These are phyloP conservation scores for Glycine tomentella DNA, from an alignment of 306 rosid genomes.

Conservation along the genomic window DNA sequence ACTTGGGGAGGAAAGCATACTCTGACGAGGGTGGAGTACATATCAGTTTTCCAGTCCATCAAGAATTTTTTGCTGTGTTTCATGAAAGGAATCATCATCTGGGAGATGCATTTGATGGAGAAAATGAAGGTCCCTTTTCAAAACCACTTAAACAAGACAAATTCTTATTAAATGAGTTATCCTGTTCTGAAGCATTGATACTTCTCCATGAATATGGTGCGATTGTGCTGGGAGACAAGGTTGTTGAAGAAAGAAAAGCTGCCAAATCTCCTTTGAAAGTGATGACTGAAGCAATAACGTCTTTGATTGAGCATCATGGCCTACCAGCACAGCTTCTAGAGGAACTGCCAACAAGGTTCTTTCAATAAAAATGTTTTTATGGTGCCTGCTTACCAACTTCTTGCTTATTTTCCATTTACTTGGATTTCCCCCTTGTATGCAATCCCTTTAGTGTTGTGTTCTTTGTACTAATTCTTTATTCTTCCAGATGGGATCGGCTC, in stretches of 20 bases:
- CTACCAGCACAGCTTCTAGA: slow-evolving; percentile 66
- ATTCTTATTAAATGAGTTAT: slow-evolving; percentile 50
- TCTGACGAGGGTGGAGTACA: slow-evolving; percentile 67
- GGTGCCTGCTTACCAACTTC: slow-evolving; percentile 22
- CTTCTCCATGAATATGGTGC: slow-evolving; percentile 74
- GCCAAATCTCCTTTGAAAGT: slow-evolving; percentile 74
- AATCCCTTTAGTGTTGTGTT: slow-evolving; percentile 35
- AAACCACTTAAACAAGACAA: slow-evolving; percentile 50
- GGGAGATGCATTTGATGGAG: slow-evolving; percentile 50
- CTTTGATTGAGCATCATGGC: slow-evolving; percentile 69
- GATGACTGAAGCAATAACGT: slow-evolving; percentile 71
- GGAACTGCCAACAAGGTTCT: slow-evolving; percentile 89
- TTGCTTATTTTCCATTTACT: slow-evolving; percentile 47
- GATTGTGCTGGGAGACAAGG: slow-evolving; percentile 59
- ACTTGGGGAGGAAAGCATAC: slow-evolving; percentile 74
- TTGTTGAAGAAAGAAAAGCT: slow-evolving; percentile 63
- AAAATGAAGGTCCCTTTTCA: slow-evolving; percentile 47
- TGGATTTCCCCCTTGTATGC: slow-evolving; percentile 13
- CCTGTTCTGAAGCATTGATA: slow-evolving; percentile 60
- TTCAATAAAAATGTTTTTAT: slow-evolving; percentile 34
- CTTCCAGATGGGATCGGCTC: slow-evolving; percentile 82
- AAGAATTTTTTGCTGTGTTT: slow-evolving; percentile 56
- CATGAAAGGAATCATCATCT: slow-evolving; percentile 50
- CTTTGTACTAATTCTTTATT: slow-evolving; percentile 40
- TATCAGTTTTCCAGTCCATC: slow-evolving; percentile 76